Evolutionary conservation across 257 asterid genomes (phyloP).

Genomic region (Schizonepeta tenuifolia): DNA sequence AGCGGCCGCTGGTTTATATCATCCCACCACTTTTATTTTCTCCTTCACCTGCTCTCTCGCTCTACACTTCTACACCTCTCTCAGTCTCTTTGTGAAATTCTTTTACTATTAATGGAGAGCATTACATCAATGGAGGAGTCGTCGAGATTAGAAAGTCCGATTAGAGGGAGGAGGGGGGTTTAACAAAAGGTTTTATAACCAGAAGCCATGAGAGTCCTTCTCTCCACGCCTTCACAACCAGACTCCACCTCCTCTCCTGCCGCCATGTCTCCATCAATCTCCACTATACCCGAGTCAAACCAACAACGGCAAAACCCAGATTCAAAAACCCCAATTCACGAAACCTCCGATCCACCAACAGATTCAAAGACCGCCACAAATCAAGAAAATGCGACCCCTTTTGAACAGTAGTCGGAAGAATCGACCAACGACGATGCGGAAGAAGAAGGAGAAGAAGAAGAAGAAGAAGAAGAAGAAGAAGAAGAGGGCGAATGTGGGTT

Average conservation of each 20-base stretch:
- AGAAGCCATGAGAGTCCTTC: conserved; percentile 50
- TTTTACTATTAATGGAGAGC: no score
- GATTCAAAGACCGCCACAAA: conserved; percentile 31
- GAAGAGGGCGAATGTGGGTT: no score
- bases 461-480: no score
- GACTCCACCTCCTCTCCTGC: conserved; percentile 43
- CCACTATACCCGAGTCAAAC: conserved; percentile 35
- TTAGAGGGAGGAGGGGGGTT: conserved; percentile 42
- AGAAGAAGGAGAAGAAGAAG: conserved; percentile 58
- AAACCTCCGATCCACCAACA: conserved; percentile 37
- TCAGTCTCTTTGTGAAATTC: no score
- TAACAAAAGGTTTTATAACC: conserved; percentile 49
- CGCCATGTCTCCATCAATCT: conserved; percentile 59
- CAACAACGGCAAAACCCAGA: conserved; percentile 29
- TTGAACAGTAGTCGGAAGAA: conserved; percentile 1
- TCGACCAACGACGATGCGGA: conserved; percentile 25
- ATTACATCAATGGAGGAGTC: no score
- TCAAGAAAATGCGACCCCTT: conserved; percentile 19
- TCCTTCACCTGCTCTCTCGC: no score
- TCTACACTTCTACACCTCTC: no score
- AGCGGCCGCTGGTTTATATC: no score
- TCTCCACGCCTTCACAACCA: conserved; percentile 37
- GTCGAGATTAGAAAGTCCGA: no score
- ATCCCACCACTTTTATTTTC: no score
- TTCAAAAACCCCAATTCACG: conserved; percentile 27